Evolutionary conservation across 148 eudicot genomes (phyloP).

Genomic region (Camellia granthamiana): DNA sequence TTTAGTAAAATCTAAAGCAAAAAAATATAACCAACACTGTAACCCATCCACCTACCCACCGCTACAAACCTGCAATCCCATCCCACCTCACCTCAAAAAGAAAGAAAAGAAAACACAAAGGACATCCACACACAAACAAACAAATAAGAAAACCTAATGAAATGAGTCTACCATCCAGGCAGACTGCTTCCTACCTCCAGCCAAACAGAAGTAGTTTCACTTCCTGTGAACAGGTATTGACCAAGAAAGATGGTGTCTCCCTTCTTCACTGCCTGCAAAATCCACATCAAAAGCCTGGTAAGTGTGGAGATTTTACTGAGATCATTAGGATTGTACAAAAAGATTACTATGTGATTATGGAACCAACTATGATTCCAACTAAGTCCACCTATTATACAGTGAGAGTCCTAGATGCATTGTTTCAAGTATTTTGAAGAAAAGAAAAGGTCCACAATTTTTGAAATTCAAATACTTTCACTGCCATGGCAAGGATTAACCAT

Average conservation of each 20-base stretch:
- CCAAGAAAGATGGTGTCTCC: conserved; percentile 97
- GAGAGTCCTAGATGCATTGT: background rate
- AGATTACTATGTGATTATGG: background rate
- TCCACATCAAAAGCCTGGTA: conserved; percentile 20
- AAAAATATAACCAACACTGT: background rate
- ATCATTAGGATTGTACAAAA: background rate
- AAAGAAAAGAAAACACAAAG: background rate
- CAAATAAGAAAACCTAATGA: background rate
- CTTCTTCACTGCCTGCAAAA: conserved; percentile 78
- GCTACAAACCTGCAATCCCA: background rate
- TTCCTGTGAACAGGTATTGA: conserved; percentile 96
- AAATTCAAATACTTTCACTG: background rate
- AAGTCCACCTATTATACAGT: background rate
- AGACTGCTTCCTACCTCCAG: conserved; percentile 67
- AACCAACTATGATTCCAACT: background rate
- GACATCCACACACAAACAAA: background rate
- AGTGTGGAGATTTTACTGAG: background rate
- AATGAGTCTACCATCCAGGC: background rate
- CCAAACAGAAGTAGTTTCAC: conserved; percentile 99
- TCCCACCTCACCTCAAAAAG: background rate
- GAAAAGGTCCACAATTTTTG: background rate
- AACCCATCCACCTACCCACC: background rate
- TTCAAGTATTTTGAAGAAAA: background rate
- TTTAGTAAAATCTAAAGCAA: background rate
- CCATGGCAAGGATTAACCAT: background rate